A percentile compares a stretch with the other conserved stretches of the same genome.
These are phyloP conservation scores for Claviceps purpurea DNA, from an alignment of 2,329 filamentous ascomycete genomes.

Conservation along the genomic window DNA sequence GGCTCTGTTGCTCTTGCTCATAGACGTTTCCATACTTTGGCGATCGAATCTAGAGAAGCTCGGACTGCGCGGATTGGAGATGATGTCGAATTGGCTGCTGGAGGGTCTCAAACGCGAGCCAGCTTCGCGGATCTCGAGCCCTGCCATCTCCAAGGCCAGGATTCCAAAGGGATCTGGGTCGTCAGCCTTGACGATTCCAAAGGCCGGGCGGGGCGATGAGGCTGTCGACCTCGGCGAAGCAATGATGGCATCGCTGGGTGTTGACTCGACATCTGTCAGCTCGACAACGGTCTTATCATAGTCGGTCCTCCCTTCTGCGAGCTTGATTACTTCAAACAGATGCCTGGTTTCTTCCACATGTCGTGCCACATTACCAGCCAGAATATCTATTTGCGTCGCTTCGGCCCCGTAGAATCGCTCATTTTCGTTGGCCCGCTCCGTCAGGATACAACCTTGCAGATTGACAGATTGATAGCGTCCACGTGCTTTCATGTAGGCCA, in stretches of 20 bases:
- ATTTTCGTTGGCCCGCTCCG: conserved; percentile 45
- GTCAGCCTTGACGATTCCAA: conserved; percentile 65
- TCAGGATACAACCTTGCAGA: conserved; percentile 42
- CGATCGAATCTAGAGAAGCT: conserved; percentile 44
- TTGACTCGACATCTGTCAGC: conserved; percentile 47
- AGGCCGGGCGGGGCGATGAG: conserved; percentile 34
- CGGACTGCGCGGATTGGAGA: conserved; percentile 63
- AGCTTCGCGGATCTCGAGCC: conserved; percentile 82
- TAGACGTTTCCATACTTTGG: conserved; percentile 55
- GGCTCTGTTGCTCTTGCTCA: conserved; percentile 48
- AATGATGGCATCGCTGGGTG: conserved; percentile 60
- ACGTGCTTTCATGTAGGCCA: conserved; percentile 45
- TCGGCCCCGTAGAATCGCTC: conserved; percentile 41
- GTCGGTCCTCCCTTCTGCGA: conserved; percentile 71
- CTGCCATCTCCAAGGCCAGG: conserved; percentile 78
- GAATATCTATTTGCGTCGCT: conserved; percentile 40
- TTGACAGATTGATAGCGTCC: conserved; percentile 42
- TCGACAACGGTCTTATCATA: conserved; percentile 57
- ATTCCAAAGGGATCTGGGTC: conserved; percentile 92
- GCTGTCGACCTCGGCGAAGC: conserved; percentile 28
- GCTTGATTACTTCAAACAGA: conserved; percentile 72
- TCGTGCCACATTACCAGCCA: conserved; percentile 42
- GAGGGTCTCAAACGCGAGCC: conserved; percentile 55
- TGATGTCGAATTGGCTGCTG: conserved; percentile 73
- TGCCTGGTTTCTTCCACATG: conserved; percentile 40